Percentiles rank a stretch among this genome's conserved stretches.
These are phyloP conservation scores for Athelia sp. DNA, from an alignment of 1,284 basidiomycete species.

Conservation along the genomic window DNA sequence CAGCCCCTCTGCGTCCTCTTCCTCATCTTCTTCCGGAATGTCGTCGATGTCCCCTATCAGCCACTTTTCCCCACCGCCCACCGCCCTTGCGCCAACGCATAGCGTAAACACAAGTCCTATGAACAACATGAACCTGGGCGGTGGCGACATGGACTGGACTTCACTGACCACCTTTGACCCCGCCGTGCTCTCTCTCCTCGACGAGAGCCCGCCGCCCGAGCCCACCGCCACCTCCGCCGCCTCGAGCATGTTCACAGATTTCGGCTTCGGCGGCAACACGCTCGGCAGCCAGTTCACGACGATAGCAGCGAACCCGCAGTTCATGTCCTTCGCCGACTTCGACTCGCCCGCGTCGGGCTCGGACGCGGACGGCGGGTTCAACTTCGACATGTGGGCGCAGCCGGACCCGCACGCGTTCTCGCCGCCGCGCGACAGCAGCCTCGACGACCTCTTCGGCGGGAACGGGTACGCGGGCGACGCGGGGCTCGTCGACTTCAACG, in stretches of 20 bases:
- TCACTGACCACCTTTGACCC: constrained; percentile 65
- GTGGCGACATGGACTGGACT: constrained; percentile 56
- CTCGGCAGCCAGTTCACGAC: constrained; percentile 53
- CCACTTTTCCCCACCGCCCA: constrained; percentile 14
- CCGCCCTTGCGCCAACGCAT: constrained; percentile 26
- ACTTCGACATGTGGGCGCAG: constrained; percentile 34
- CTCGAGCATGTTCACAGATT: constrained; percentile 59
- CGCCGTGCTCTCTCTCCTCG: constrained; percentile 51
- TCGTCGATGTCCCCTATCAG: constrained; percentile 13
- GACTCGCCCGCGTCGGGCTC: constrained; percentile 12
- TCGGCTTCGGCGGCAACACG: constrained; percentile 35
- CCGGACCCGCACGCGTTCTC: constrained; percentile 25
- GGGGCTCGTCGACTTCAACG: constrained; percentile 38
- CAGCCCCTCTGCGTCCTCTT: constrained; percentile 4
- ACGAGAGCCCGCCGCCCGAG: constrained; percentile 36
- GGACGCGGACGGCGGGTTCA: constrained; percentile 22
- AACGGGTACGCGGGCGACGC: constrained; percentile 35
- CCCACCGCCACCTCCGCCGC: constrained; percentile 43
- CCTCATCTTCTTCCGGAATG: too few relatives aligned
- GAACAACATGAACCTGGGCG: too few relatives aligned
- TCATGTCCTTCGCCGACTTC: constrained; percentile 62
- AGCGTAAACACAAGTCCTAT: too few relatives aligned
- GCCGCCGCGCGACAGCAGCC: constrained; percentile 27
- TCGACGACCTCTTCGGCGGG: constrained; percentile 65
- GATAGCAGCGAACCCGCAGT: constrained; percentile 73